Evolutionary conservation across 2,329 filamentous ascomycete genomes (phyloP).

Genomic region (Calonectria hongkongensis): DNA sequence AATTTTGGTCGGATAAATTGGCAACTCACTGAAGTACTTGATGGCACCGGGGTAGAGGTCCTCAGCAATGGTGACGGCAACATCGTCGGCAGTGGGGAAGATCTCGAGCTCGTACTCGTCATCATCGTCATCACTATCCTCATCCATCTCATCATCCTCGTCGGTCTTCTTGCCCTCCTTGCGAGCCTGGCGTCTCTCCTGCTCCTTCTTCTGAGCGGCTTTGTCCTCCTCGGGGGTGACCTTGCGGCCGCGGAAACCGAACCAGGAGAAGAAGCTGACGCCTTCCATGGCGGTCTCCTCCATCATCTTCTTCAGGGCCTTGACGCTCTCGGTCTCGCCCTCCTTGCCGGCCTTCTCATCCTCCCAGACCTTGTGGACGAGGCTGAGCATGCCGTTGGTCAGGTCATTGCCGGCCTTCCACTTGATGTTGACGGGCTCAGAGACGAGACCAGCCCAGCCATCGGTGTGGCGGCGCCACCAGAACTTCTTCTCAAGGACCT

Average conservation of each 20-base stretch:
- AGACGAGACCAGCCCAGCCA: constrained; percentile 85
- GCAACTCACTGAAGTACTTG: constrained; percentile 90
- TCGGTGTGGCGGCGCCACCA: constrained; percentile 84
- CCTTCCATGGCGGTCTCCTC: constrained; percentile 78
- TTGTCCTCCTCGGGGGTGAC: constrained; percentile 83
- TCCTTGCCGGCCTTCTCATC: constrained; percentile 69
- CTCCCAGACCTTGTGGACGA: constrained; percentile 81
- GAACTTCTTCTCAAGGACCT: constrained; percentile 91
- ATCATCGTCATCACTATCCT: constrained; percentile 76
- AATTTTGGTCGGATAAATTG: neutral
- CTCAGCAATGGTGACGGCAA: constrained; percentile 87
- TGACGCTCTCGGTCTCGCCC: constrained; percentile 68
- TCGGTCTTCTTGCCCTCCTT: constrained; percentile 71
- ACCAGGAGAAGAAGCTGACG: constrained; percentile 91
- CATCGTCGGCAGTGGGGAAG: constrained; percentile 89
- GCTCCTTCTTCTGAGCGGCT: constrained; percentile 76
- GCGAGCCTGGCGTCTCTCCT: constrained; percentile 71
- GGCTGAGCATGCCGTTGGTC: constrained; percentile 85
- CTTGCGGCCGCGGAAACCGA: constrained; percentile 84
- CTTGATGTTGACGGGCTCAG: constrained; percentile 89
- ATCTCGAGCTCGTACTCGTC: constrained; percentile 85
- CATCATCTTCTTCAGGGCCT: constrained; percentile 72
- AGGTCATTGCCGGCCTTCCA: constrained; percentile 90
- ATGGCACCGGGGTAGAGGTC: constrained; percentile 93
- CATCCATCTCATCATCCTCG: constrained; percentile 64